Evolutionary conservation across 768 basidiomycete genomes (phyloP).

Genomic region (Sarcodon aspratus): DNA sequence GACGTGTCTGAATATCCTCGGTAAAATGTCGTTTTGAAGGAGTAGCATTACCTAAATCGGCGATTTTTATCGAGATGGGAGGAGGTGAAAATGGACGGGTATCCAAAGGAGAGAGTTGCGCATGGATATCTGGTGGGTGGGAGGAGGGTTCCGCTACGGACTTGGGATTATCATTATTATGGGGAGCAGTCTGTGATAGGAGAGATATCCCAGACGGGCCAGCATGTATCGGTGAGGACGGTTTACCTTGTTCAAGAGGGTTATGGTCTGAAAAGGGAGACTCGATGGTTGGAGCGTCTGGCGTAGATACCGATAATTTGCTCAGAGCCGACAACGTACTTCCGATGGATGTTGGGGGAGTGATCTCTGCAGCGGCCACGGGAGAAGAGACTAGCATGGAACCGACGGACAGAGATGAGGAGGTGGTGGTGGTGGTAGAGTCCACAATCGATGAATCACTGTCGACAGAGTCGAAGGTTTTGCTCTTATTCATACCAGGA

Average conservation of each 20-base stretch:
- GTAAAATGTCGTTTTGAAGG: constrained; percentile 86
- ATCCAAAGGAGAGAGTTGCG: constrained; percentile 1
- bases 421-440: not conserved
- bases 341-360: constrained; percentile 18
- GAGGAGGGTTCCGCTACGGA: not conserved
- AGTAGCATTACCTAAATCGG: constrained; percentile 90
- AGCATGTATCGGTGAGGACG: not conserved
- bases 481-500: constrained; percentile 6
- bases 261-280: not conserved
- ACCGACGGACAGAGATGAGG: not conserved
- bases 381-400: not conserved
- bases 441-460: constrained; percentile 4
- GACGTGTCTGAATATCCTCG: constrained; percentile 93
- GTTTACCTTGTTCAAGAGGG: not conserved
- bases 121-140: not conserved
- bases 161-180: constrained; percentile 1
- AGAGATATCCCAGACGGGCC: constrained; percentile 19
- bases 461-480: not conserved
- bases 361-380: not conserved
- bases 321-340: constrained; percentile 6
- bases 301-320: not conserved
- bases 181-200: constrained; percentile 24
- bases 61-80: constrained; percentile 81
- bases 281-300: constrained; percentile 7
- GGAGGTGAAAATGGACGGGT: constrained; percentile 13